phyloP scores from a whole-genome alignment of 306 rosid species.

The Rosa lucieae region DNA sequence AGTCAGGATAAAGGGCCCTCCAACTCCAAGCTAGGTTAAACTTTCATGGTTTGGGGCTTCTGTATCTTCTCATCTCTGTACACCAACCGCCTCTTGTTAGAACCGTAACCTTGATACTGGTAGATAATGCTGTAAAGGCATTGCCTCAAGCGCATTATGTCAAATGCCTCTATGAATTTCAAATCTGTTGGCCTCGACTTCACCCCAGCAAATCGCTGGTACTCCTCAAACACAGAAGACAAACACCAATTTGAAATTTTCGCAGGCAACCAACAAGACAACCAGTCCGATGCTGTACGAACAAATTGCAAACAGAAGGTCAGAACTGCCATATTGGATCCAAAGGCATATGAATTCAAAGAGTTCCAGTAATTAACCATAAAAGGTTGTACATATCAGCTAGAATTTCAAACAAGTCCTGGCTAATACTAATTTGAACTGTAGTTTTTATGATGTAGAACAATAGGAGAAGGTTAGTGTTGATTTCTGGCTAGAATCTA shows the following conservation, averaged over 20 bases:
- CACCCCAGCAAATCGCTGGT: constrained; percentile 67
- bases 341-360: background rate
- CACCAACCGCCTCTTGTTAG: constrained; percentile 74
- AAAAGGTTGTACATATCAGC: background rate
- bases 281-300: constrained; percentile 87
- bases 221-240: constrained; percentile 84
- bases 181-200: constrained; percentile 69
- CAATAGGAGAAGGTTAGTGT: background rate
- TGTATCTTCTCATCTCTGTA: constrained; percentile 67
- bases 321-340: background rate
- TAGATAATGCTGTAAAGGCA: constrained; percentile 91
- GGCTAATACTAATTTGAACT: background rate
- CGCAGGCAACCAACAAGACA: constrained; percentile 89
- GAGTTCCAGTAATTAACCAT: background rate
- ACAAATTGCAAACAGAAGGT: background rate
- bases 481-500: background rate
- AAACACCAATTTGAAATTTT: constrained; percentile 91
- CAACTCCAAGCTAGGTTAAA: constrained; percentile 33
- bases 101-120: constrained; percentile 86
- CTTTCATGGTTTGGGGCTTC: constrained; percentile 60
- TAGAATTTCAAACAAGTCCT: background rate
- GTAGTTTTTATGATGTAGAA: background rate
- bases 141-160: constrained; percentile 57
- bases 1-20: background rate
- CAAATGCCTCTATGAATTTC: constrained; percentile 69